A percentile compares a stretch with the other conserved stretches of the same genome.
These are phyloP conservation scores for Blastobotrys attinorum DNA, from an alignment of 805 yeast genomes.

Conservation along the genomic window DNA sequence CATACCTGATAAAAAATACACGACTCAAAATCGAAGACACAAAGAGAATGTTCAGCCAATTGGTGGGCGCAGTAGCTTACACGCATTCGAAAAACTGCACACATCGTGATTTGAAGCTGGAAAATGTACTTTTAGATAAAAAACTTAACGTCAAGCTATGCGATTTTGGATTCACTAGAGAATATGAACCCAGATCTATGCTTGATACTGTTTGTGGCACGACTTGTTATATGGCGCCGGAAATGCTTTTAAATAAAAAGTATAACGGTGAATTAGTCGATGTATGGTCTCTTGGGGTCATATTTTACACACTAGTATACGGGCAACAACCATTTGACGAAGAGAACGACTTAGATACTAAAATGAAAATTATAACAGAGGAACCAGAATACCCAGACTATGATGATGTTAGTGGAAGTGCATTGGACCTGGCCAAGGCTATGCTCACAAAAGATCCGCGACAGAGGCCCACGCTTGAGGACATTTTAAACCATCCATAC, in stretches of 20 bases:
- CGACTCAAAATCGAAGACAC: conserved; percentile 18
- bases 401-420: conserved; percentile 29
- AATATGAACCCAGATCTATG: conserved; percentile 46
- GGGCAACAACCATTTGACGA: conserved; percentile 93
- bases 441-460: conserved; percentile 62
- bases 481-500: conserved; percentile 45
- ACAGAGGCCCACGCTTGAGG: conserved; percentile 48
- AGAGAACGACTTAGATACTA: conserved; percentile 56
- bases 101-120: conserved; percentile 74
- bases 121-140: conserved; percentile 70
- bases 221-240: conserved; percentile 95
- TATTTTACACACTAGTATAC: conserved; percentile 71
- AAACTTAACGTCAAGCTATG: conserved; percentile 75
- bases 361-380: conserved; percentile 49
- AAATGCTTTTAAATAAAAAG: conserved; percentile 56
- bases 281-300: conserved; percentile 88
- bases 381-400: conserved; percentile 52
- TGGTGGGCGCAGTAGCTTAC: conserved; percentile 56
- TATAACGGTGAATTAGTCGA: conserved; percentile 77
- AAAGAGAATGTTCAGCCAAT: conserved; percentile 26
- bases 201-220: conserved; percentile 90
- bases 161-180: conserved; percentile 93
- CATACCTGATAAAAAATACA: conserved; percentile 26
- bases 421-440: conserved; percentile 38
- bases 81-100: conserved; percentile 72